These are phyloP conservation scores for Starmerella sp. DNA, from an alignment of 805 yeast genomes.

Conservation along the genomic window DNA sequence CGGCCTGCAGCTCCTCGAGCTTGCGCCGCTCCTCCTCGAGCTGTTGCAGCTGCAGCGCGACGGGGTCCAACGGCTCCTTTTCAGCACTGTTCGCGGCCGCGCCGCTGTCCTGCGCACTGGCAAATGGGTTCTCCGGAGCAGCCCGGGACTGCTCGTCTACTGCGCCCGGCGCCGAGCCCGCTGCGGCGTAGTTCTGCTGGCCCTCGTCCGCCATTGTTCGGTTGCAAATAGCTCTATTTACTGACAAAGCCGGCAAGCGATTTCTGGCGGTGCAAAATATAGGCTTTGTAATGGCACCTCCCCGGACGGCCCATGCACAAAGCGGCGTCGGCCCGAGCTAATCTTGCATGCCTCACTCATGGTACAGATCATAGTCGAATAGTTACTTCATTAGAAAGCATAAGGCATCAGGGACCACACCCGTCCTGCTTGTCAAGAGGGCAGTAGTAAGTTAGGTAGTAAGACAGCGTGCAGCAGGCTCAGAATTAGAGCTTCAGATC, in stretches of 20 bases:
- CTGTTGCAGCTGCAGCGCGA: constrained; percentile 22
- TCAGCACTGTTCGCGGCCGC: neutral
- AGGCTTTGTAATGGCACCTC: neutral
- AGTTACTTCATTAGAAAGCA: too few relatives aligned
- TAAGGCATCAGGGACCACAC: too few relatives aligned
- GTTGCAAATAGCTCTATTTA: neutral
- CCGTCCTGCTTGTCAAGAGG: too few relatives aligned
- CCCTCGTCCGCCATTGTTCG: neutral
- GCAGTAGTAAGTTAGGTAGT: too few relatives aligned
- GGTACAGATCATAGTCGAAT: too few relatives aligned
- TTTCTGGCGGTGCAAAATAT: neutral
- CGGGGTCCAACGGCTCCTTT: constrained; percentile 4
- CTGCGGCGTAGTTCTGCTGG: neutral
- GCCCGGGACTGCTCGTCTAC: neutral
- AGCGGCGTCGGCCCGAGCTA: too few relatives aligned
- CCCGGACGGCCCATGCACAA: too few relatives aligned
- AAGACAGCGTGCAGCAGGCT: too few relatives aligned
- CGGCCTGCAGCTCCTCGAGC: constrained; percentile 48
- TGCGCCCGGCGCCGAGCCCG: neutral
- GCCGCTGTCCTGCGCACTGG: neutral
- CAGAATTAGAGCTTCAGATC: too few relatives aligned
- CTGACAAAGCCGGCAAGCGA: neutral
- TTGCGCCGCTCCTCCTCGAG: constrained; percentile 55
- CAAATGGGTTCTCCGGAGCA: neutral
- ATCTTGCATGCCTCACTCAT: too few relatives aligned